Evolutionary conservation across 2,329 filamentous ascomycete species (phyloP).

Genomic region (Zymoseptoria pseudotritici): DNA sequence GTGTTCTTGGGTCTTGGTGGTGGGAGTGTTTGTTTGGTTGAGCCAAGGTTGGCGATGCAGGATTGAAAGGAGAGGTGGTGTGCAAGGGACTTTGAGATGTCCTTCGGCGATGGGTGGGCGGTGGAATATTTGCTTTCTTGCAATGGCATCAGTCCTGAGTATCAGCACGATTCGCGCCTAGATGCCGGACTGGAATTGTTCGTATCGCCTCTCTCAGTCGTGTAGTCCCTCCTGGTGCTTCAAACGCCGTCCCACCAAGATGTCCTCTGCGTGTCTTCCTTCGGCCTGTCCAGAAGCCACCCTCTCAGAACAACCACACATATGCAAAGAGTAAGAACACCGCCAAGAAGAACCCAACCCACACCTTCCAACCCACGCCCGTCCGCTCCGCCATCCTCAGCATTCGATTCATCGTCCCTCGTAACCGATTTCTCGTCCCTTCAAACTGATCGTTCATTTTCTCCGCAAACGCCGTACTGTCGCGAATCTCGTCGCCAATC

Average conservation of each 20-base stretch:
- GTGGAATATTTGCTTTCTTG: neutral
- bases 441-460: constrained; percentile 97
- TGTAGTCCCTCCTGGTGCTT: neutral
- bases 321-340: constrained; percentile 81
- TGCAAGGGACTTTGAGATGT: neutral
- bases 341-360: constrained; percentile 79
- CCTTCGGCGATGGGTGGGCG: neutral
- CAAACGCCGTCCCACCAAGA: neutral
- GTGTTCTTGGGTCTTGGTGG: neutral
- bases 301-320: constrained; percentile 64
- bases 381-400: constrained; percentile 88
- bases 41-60: constrained; percentile 1
- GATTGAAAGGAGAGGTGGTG: neutral
- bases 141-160: neutral
- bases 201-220: neutral
- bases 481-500: constrained; percentile 91
- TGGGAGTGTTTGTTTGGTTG: constrained; percentile 3
- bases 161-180: neutral
- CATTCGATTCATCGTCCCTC: constrained; percentile 96
- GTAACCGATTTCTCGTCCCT: constrained; percentile 67
- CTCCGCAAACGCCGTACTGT: constrained; percentile 78
- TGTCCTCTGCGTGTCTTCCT: neutral
- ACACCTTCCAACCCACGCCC: constrained; percentile 92
- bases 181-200: neutral
- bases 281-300: neutral